Evolutionary conservation across 1,284 basidiomycete genomes (phyloP).

Genomic region (Leccinum angustisporum): DNA sequence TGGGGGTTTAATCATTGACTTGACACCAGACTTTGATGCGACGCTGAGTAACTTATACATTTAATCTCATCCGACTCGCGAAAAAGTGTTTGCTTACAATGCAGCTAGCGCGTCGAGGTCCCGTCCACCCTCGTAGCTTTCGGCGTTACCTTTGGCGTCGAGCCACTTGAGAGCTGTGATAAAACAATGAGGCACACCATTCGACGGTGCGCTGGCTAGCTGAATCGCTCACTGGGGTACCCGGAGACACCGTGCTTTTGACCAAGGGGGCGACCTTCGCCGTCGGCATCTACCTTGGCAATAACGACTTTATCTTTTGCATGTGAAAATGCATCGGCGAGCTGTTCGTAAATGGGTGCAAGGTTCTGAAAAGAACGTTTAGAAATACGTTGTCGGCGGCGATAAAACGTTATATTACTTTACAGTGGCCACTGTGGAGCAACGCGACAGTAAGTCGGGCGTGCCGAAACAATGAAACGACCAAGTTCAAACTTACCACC

Average conservation of each 20-base stretch:
- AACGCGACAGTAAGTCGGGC: constrained; percentile 1
- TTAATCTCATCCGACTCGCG: background rate
- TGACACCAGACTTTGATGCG: constrained; percentile 72
- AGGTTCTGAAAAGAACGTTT: constrained; percentile 56
- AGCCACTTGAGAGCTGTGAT: constrained; percentile 88
- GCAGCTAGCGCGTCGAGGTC: constrained; percentile 76
- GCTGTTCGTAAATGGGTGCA: constrained; percentile 84
- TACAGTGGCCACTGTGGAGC: constrained; percentile 72
- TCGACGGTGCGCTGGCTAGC: background rate
- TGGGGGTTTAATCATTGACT: constrained; percentile 83
- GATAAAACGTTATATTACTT: constrained; percentile 42
- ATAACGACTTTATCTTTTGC: constrained; percentile 83
- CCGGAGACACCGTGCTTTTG: constrained; percentile 78
- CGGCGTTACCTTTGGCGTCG: constrained; percentile 60
- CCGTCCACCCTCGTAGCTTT: constrained; percentile 77
- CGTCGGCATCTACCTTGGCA: constrained; percentile 93
- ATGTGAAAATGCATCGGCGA: constrained; percentile 81
- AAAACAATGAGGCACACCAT: background rate
- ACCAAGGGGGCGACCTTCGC: constrained; percentile 72
- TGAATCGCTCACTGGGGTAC: constrained; percentile 72
- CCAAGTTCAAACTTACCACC: constrained; percentile 59
- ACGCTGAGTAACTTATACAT: constrained; percentile 48
- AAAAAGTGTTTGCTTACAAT: constrained; percentile 55
- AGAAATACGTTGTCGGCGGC: background rate
- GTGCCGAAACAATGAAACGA: background rate